Evolutionary conservation across 306 rosid genomes (phyloP).

Genomic region (Arachis stenosperma): DNA sequence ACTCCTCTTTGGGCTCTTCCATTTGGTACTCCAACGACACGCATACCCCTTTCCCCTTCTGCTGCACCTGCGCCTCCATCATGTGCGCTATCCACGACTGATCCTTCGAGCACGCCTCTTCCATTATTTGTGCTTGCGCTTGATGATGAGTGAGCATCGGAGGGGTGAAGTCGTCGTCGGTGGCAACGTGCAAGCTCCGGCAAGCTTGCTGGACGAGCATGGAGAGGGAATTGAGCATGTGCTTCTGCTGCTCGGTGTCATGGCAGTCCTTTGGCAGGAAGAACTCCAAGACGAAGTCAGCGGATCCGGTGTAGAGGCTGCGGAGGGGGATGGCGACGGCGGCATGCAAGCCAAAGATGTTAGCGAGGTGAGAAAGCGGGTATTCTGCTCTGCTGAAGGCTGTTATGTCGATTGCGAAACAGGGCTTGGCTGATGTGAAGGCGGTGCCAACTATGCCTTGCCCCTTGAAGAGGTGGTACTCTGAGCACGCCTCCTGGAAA

Average conservation of each 20-base stretch:
- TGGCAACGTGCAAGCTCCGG: constrained; percentile 47
- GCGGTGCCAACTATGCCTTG: constrained; percentile 73
- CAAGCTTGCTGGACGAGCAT: constrained; percentile 58
- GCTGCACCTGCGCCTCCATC: constrained; percentile 63
- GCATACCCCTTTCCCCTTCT: constrained; percentile 54
- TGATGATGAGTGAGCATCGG: not conserved
- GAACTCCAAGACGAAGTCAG: constrained; percentile 65
- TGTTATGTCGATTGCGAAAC: constrained; percentile 53
- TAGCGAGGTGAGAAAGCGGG: constrained; percentile 63
- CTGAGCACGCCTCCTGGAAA: constrained; percentile 58
- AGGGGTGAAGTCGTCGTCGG: constrained; percentile 41
- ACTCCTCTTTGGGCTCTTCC: constrained; percentile 53
- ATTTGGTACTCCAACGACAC: constrained; percentile 51
- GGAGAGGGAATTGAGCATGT: constrained; percentile 53
- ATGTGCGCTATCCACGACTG: constrained; percentile 60
- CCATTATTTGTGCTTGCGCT: constrained; percentile 10
- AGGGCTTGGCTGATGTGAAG: constrained; percentile 54
- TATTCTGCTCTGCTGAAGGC: constrained; percentile 62
- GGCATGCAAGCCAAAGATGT: constrained; percentile 54
- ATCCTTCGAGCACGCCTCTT: constrained; percentile 29
- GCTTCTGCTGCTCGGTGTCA: constrained; percentile 52
- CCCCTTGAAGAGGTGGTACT: constrained; percentile 54
- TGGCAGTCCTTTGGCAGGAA: constrained; percentile 62
- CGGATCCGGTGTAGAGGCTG: constrained; percentile 43
- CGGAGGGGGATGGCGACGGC: constrained; percentile 67